A percentile compares a stretch with the other conserved stretches of the same genome.
Evolutionary conservation across 371 early-diverging fungal species (phyloP).

Genomic region (Mycotypha africana): DNA sequence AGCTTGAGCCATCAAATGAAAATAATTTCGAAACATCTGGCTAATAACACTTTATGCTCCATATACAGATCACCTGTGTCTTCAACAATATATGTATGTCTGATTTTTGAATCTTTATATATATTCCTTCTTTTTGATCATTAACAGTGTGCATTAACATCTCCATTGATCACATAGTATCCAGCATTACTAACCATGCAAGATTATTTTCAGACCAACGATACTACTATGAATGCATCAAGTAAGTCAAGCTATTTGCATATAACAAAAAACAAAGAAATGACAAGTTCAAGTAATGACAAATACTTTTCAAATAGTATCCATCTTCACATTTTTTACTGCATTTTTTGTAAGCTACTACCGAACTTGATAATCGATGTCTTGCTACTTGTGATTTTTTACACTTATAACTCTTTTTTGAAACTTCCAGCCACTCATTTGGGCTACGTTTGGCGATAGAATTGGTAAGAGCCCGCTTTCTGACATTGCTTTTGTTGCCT

Average conservation of each 20-base stretch:
- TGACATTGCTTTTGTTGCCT: neutral
- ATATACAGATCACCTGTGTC: constrained; percentile 23
- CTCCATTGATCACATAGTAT: too few species aligned
- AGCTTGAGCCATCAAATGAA: neutral
- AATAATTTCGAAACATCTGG: neutral
- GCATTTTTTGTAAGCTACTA: constrained; percentile 26
- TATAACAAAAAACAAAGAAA: neutral
- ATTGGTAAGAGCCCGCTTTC: constrained; percentile 10
- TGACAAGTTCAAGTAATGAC: neutral
- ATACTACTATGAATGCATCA: constrained; percentile 37
- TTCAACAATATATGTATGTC: constrained; percentile 27
- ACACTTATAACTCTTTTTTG: too few species aligned
- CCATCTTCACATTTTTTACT: constrained; percentile 25
- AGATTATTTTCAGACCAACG: constrained; percentile 26
- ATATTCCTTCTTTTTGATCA: neutral
- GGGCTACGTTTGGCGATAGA: constrained; percentile 32
- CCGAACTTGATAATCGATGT: neutral
- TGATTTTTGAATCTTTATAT: neutral
- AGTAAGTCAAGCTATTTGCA: too few species aligned
- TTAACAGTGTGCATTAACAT: too few species aligned
- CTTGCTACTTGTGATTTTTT: neutral
- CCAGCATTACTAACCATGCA: constrained; percentile 34
- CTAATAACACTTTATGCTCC: neutral
- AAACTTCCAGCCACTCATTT: constrained; percentile 34
- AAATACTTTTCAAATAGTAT: constrained; percentile 11